Percentiles rank a stretch among this genome's conserved stretches.
phyloP scores from a whole-genome alignment of 176 grass and related monocot genomes.

The Carex parvula region DNA sequence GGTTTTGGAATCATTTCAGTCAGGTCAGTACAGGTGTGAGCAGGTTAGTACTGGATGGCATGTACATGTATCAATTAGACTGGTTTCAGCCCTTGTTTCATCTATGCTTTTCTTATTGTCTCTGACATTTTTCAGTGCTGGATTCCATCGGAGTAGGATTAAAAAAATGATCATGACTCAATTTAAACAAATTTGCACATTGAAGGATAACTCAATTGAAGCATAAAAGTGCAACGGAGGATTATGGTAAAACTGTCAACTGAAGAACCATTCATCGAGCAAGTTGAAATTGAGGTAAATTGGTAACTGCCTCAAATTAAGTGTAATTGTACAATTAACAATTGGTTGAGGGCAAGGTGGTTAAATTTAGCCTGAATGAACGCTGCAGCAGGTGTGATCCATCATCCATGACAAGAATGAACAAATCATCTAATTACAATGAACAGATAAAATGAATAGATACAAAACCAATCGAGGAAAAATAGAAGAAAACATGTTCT shows the following conservation, averaged over 20 bases:
- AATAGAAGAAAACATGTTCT: conserved; percentile 41
- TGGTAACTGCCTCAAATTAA: background rate
- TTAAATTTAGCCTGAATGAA: background rate
- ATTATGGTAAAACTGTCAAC: background rate
- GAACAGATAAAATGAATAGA: background rate
- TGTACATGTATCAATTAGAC: background rate
- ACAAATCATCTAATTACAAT: background rate
- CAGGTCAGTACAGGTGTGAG: background rate
- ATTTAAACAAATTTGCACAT: background rate
- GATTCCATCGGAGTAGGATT: background rate
- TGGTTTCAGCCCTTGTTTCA: background rate
- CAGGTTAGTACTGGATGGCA: background rate
- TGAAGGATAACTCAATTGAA: background rate
- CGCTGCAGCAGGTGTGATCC: background rate
- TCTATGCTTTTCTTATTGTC: background rate
- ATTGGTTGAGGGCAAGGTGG: background rate
- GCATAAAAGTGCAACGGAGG: background rate
- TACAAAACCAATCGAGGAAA: background rate
- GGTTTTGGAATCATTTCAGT: background rate
- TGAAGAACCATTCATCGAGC: background rate
- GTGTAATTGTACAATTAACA: background rate
- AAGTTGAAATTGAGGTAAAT: background rate
- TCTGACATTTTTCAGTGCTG: background rate
- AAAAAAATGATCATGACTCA: background rate
- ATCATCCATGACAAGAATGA: background rate